Evolutionary conservation across 2,329 filamentous ascomycete species (phyloP).

Genomic region (Trichoderma oligosporum): DNA sequence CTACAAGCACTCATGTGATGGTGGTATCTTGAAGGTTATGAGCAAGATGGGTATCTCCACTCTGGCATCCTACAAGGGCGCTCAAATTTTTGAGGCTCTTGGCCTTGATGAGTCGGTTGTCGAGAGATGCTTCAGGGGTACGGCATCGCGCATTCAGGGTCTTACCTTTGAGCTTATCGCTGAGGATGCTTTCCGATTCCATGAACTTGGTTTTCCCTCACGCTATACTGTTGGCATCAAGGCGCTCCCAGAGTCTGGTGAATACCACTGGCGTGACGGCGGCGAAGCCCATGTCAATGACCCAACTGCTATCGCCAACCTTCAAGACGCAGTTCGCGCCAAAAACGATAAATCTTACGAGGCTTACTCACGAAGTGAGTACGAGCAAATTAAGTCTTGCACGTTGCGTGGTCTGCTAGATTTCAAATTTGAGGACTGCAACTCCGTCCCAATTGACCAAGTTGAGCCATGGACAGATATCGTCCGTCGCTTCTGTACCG

Average conservation of each 20-base stretch:
- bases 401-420: slow-evolving; percentile 91
- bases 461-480: slow-evolving; percentile 99
- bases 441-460: slow-evolving; percentile 87
- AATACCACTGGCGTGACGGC: slow-evolving; percentile 98
- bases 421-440: slow-evolving; percentile 87
- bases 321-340: slow-evolving; percentile 90
- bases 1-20: slow-evolving; percentile 95
- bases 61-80: slow-evolving; percentile 92
- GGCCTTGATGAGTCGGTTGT: slow-evolving; percentile 90
- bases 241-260: slow-evolving; percentile 85
- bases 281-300: slow-evolving; percentile 95
- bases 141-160: slow-evolving; percentile 89
- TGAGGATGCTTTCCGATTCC: slow-evolving; percentile 89
- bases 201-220: slow-evolving; percentile 87
- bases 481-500: slow-evolving; percentile 91
- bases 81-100: slow-evolving; percentile 95
- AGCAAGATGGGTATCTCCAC: slow-evolving; percentile 99
- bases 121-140: slow-evolving; percentile 91
- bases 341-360: slow-evolving; percentile 99
- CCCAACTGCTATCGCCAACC: slow-evolving; percentile 89
- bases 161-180: slow-evolving; percentile 92
- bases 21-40: slow-evolving; percentile 98
- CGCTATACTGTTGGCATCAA: slow-evolving; percentile 71
- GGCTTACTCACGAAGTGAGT: slow-evolving; percentile 87
- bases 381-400: slow-evolving; percentile 95